These are phyloP conservation scores for Nicotiana undulata DNA, from an alignment of 257 asterid genomes.

Conservation along the genomic window DNA sequence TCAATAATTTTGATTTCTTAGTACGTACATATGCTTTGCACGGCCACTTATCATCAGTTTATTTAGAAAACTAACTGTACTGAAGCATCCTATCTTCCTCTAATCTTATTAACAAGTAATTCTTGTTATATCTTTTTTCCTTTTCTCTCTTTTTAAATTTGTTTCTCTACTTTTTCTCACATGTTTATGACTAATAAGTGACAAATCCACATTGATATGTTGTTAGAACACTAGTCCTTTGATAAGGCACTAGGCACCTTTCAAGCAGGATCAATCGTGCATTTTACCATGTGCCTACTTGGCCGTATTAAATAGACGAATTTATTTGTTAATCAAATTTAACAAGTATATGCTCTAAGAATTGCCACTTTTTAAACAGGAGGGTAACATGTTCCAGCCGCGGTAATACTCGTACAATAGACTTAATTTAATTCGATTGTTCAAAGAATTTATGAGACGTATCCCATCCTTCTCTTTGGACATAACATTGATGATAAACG, in stretches of 20 bases:
- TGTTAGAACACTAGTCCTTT: not conserved
- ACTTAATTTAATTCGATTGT: not conserved
- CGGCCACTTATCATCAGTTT: not conserved
- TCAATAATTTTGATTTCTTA: too few species aligned
- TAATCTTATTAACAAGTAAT: not conserved
- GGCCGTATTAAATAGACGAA: not conserved
- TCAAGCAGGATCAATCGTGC: not conserved
- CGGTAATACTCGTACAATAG: not conserved
- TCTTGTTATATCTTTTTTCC: not conserved
- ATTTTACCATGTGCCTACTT: not conserved
- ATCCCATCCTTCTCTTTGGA: not conserved
- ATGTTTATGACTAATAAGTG: constrained; percentile 3
- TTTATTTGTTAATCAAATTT: not conserved
- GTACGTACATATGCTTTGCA: not conserved
- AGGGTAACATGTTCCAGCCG: not conserved
- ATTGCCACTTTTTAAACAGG: not conserved
- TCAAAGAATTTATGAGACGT: not conserved
- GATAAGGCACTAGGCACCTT: not conserved
- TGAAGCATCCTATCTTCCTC: not conserved
- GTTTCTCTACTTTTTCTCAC: not conserved
- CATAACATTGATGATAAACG: too few species aligned
- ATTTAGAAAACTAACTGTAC: not conserved
- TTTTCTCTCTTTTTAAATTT: not conserved
- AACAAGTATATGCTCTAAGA: not conserved
- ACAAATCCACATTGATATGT: not conserved